Conservation (phyloP, 345 rosid genomes). For the Melastoma malabathricum region DNA sequence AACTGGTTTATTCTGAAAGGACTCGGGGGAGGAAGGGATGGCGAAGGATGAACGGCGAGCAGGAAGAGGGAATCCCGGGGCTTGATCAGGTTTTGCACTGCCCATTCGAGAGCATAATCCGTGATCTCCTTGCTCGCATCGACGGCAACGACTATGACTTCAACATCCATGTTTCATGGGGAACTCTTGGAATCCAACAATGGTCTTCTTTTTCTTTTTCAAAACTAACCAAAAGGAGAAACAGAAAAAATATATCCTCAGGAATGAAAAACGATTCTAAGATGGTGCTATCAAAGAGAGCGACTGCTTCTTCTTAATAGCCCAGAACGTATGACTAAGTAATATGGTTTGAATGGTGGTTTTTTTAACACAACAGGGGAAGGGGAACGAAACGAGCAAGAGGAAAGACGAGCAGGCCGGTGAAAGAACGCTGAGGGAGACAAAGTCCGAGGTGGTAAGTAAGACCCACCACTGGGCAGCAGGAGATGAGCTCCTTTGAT, state of each 20-base stretch:
- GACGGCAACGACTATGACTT: slow-evolving; percentile 24
- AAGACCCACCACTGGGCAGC: slow-evolving; percentile 8
- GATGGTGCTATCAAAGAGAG: not conserved
- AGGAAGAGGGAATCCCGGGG: slow-evolving; percentile 15
- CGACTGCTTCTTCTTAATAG: not conserved
- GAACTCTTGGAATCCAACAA: not conserved
- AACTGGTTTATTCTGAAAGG: not conserved
- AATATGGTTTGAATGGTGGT: not conserved
- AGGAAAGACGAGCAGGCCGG: slow-evolving; percentile 4
- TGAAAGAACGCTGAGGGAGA: not conserved
- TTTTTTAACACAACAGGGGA: not conserved
- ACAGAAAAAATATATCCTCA: not conserved
- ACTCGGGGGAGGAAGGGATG: not conserved
- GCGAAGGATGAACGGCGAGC: slow-evolving; percentile 23
- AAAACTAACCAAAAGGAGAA: not conserved
- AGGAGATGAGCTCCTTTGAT: slow-evolving; percentile 10
- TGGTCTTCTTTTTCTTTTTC: too few species aligned
- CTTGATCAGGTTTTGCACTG: slow-evolving; percentile 14
- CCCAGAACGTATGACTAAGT: too few species aligned
- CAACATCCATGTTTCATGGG: slow-evolving; percentile 13
- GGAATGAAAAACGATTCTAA: not conserved
- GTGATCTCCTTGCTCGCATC: slow-evolving; percentile 26
- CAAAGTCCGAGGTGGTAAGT: slow-evolving; percentile 1
- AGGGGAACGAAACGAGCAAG: slow-evolving; percentile 3
- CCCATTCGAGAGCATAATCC: slow-evolving; percentile 24